Base-by-base conservation (phyloP, 371 early-diverging fungal species). In the Mortierella sp. region DNA sequence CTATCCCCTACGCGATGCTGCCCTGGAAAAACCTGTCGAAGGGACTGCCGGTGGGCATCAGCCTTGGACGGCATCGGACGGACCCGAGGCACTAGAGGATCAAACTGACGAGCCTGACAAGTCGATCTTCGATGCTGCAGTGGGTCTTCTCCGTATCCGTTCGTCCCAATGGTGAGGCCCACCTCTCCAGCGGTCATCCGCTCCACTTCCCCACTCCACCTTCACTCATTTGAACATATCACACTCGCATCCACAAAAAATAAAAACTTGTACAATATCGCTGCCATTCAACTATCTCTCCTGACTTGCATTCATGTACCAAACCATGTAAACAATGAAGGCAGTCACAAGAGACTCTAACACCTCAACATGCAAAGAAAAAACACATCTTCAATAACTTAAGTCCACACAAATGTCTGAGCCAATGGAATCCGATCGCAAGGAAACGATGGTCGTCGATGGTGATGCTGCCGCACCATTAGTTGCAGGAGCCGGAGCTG, bases 51-150 rank as follows among this genome's bases (percentile, higher is more conserved):
- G 29, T 3, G 78, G 78, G 29, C 54, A 68, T 27, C 78, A 75
- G 56, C 55, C 72, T 49, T 82, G 75, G 77, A 41, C 16, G 43
- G 44, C 51, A 8, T 16, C 32, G 7, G 51, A 24, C 44, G 75
- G 58, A n/a, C 21, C 71, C 0, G 72, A 75, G 29, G 32, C 38
- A 12, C 77, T 75, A 0, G 55, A 41, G 43, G 82, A 74, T 44
- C 58, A 58, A 4, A 49, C 60, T 18, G 76, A 72, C 3, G 80
- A 77, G 56, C 68, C 78, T 24, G 84, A 84, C 74, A 84, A 84
- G 74, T 70, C 78, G 24, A 78, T 84, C 32, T 75, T 75, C 48
- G 84, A 84, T 21, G 84, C 84, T 4, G 84, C 84, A 14, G 65
- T 84, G 51, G 78, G 81, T 16, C 81, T 84, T 16, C 60, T 84